These are phyloP conservation scores for Lepidium campestre DNA, from an alignment of 441 rosid species.

Conservation along the genomic window DNA sequence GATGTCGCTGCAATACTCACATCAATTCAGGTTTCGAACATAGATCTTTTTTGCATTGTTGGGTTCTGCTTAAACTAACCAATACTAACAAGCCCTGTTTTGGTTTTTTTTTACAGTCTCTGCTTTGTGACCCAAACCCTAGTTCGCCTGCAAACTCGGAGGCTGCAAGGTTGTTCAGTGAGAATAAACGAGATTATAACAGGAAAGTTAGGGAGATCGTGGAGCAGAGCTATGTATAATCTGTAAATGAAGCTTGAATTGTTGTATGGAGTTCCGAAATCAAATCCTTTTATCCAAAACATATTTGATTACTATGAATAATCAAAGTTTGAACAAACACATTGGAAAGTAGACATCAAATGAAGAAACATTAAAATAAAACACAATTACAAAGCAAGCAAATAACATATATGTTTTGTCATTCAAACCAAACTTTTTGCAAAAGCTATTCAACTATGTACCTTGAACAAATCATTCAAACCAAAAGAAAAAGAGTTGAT, in stretches of 20 bases:
- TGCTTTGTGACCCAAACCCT: constrained; percentile 26
- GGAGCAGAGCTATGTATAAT: constrained; percentile 25
- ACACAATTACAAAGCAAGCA: constrained; percentile 17
- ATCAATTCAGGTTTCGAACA: constrained; percentile 60
- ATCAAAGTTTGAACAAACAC: not conserved
- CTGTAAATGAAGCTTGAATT: not conserved
- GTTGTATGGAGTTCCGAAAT: not conserved
- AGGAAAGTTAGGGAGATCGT: constrained; percentile 27
- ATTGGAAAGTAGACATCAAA: not conserved
- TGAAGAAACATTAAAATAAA: not conserved
- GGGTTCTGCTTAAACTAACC: not conserved
- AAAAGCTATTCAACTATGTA: constrained; percentile 10
- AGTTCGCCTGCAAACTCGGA: constrained; percentile 23
- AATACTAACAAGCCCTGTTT: not conserved
- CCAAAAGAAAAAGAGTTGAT: constrained; percentile 8
- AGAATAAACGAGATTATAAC: constrained; percentile 25
- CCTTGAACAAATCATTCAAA: constrained; percentile 23
- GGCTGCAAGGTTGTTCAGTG: constrained; percentile 31
- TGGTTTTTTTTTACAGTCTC: constrained; percentile 1
- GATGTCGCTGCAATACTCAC: constrained; percentile 61
- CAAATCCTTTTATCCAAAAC: not conserved
- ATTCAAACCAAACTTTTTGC: not conserved
- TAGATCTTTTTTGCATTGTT: not conserved
- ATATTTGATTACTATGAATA: not conserved
- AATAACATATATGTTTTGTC: not conserved